Evolutionary conservation across 306 rosid genomes (phyloP).

Genomic region (Prunus davidiana): DNA sequence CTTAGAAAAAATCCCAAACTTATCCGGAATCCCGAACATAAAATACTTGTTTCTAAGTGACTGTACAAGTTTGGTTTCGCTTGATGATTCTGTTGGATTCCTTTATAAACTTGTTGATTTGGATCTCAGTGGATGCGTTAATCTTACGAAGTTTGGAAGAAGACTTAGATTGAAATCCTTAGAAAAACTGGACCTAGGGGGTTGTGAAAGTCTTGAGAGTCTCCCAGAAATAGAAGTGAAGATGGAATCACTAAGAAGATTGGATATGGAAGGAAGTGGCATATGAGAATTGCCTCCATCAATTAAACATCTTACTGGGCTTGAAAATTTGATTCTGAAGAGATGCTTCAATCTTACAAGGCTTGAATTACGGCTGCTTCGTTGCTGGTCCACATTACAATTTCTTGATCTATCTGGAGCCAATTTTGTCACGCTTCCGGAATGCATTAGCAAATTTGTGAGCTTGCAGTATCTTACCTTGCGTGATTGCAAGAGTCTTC

Average conservation of each 20-base stretch:
- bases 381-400: neutral
- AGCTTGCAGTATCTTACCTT: neutral
- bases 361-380: neutral
- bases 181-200: rapidly evolving
- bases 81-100: no score
- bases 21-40: no score
- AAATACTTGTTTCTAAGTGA: rapidly evolving
- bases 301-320: no score
- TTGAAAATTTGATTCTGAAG: rapidly evolving
- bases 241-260: no score
- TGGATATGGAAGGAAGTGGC: rapidly evolving
- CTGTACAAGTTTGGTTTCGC: no score
- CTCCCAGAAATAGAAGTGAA: neutral
- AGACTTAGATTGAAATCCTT: neutral
- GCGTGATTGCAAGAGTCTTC: neutral
- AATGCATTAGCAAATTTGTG: neutral
- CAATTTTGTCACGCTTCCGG: no score
- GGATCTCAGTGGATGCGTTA: rapidly evolving
- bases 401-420: rapidly evolving
- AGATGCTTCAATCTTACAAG: no score
- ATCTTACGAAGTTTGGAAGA: neutral
- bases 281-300: no score
- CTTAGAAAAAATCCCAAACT: no score
- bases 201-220: neutral
- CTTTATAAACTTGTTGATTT: neutral